A percentile compares a stretch with the other conserved stretches of the same genome.
phyloP scores from a whole-genome alignment of 2,329 filamentous ascomycete genomes.

The Arthrobotrys sinensis region DNA sequence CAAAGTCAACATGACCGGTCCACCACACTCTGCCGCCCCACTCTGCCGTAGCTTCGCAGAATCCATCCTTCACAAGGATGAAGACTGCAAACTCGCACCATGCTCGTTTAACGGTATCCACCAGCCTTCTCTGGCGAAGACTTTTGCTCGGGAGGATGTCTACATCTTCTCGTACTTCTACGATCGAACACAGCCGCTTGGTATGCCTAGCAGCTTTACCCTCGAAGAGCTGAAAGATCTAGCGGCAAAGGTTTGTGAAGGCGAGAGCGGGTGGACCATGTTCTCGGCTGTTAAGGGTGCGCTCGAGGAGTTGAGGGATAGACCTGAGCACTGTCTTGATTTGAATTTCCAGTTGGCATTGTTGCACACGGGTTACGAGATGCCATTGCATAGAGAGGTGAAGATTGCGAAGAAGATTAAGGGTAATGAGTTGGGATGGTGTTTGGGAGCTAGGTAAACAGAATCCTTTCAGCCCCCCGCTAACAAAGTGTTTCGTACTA shows the following conservation, averaged over 20 bases:
- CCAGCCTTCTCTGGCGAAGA: conserved; percentile 92
- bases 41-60: conserved; percentile 93
- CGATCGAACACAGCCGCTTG: conserved; percentile 91
- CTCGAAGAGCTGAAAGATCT: conserved; percentile 90
- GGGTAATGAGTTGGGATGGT: conserved; percentile 97
- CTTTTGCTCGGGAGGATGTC: conserved; percentile 89
- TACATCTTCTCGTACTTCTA: conserved; percentile 99
- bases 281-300: conserved; percentile 84
- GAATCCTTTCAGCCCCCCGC: background rate
- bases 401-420: conserved; percentile 99
- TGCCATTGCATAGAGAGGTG: conserved; percentile 95
- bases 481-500: conserved; percentile 16
- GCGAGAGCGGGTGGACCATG: conserved; percentile 80
- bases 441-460: conserved; percentile 90
- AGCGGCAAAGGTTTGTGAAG: conserved; percentile 81
- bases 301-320: conserved; percentile 81
- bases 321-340: conserved; percentile 94
- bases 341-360: conserved; percentile 96
- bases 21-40: conserved; percentile 79
- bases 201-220: conserved; percentile 98
- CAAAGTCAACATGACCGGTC: conserved; percentile 89
- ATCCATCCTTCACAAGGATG: conserved; percentile 90
- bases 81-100: conserved; percentile 84
- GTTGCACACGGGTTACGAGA: conserved; percentile 95
- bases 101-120: conserved; percentile 99